Percentiles rank a stretch among this genome's conserved stretches.
phyloP scores from a whole-genome alignment of 495 filamentous ascomycete species.

The Choiromyces venosus region DNA sequence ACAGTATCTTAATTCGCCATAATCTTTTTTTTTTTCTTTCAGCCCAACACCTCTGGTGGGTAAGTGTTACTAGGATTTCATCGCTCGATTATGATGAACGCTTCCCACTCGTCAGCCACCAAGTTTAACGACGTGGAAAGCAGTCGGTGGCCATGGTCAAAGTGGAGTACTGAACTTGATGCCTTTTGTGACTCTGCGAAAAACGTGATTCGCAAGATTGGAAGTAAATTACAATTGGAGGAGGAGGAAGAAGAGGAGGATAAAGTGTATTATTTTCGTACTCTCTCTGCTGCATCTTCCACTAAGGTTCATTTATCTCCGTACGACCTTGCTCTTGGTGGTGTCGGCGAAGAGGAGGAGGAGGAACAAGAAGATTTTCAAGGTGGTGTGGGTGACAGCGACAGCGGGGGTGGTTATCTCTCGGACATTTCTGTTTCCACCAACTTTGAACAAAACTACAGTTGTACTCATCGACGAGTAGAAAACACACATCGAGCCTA shows the following conservation, averaged over 20 bases:
- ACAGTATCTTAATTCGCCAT: slow-evolving; percentile 29
- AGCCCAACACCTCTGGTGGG: slow-evolving; percentile 6
- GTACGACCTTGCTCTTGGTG: slow-evolving; percentile 12
- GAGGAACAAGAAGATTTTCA: slow-evolving; percentile 18
- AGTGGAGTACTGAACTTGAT: slow-evolving; percentile 37
- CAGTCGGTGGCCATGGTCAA: slow-evolving; percentile 33
- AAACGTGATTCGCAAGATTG: slow-evolving; percentile 37
- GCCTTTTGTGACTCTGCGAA: slow-evolving; percentile 36
- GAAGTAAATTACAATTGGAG: slow-evolving; percentile 36
- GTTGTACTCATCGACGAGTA: neutral
- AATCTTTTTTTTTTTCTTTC: slow-evolving; percentile 14
- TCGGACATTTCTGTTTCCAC: slow-evolving; percentile 30
- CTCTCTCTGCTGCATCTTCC: neutral
- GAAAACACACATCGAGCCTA: neutral
- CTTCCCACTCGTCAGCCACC: slow-evolving; percentile 36
- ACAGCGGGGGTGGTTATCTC: slow-evolving; percentile 36
- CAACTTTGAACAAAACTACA: neutral
- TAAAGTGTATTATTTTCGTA: slow-evolving; percentile 25
- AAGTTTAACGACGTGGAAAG: slow-evolving; percentile 33
- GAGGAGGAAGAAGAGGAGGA: slow-evolving; percentile 32
- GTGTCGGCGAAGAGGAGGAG: slow-evolving; percentile 26
- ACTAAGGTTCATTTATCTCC: slow-evolving; percentile 2
- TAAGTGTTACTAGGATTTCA: neutral
- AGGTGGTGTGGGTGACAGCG: slow-evolving; percentile 36
- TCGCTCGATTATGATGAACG: slow-evolving; percentile 7